Evolutionary conservation across 1,139 yeast species (phyloP), one percentile per base, ranked within the genome.

Genomic region (Kurtzmaniella quercitrusa): DNA sequence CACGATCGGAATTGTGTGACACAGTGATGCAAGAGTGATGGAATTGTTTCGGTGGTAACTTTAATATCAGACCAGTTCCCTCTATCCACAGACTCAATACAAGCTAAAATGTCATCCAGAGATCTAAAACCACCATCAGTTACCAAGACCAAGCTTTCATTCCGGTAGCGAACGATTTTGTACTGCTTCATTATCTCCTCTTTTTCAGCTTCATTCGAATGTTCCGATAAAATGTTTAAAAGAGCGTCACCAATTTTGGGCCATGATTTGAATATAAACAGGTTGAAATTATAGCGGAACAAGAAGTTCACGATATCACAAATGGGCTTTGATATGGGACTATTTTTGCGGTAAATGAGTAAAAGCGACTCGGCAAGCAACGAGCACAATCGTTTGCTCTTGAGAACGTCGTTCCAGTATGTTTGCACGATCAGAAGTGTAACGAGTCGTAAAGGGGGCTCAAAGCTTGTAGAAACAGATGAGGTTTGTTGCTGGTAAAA

Each of bases 211-310:
- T 49, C 37, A 11, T 30, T 32, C 52, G 45, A 1, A 7, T 17
- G 9, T 14, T 30, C 34, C 18, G 16, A 14, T 11, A 87, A 57
- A 9, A 79, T 76, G 17, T 57, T 57, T 41, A 54, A 57, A 18
- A 73, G 53, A 0, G 63, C 51, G 1, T 76, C 71, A 38, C 81
- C 82, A 40, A 86, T 63, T 5, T 74, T 56, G 12, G 74, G 68
- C 97, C 97, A 89, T 45, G 70, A 74, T 42, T 73, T 75, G 33
- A 87, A 72, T n/a, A 89, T 80, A 52, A 89, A 88, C 4, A 83
- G 75, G 52, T 86, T 89, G 57, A 81, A 52, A 71, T 83, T 74
- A 52, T 66, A 62, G 52, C 72, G 71, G 65, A 85, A 88, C 17
- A 84, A 62, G 47, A 68, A 71, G 14, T 64, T 59, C 2, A 81